phyloP scores from a whole-genome alignment of 2,329 filamentous ascomycete genomes.

The Coniochaeta hoffmannii region DNA sequence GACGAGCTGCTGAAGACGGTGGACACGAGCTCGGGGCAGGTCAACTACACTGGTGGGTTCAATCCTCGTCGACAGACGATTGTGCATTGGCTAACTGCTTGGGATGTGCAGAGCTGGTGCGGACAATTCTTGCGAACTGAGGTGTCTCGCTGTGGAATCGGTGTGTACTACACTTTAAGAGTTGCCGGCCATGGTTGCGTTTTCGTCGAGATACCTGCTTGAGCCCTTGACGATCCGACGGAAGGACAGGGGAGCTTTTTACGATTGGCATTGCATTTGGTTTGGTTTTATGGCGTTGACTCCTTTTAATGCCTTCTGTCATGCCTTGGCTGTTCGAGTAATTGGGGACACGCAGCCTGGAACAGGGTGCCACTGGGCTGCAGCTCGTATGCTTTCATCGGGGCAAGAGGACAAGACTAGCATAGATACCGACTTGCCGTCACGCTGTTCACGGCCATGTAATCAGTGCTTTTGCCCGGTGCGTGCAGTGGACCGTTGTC shows the following conservation, averaged over 20 bases:
- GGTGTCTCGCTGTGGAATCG: conserved; percentile 10
- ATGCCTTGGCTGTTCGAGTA: background rate
- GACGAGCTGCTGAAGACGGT: conserved; percentile 98
- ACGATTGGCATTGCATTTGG: conserved; percentile 5
- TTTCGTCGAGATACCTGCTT: background rate
- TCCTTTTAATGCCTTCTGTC: background rate
- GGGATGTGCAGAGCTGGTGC: conserved; percentile 59
- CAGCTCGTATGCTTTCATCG: background rate
- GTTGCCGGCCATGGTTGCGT: background rate
- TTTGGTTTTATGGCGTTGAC: conserved; percentile 1
- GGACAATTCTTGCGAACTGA: conserved; percentile 80
- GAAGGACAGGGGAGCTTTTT: conserved; percentile 6
- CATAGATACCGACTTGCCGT: background rate
- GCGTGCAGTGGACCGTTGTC: too few species aligned
- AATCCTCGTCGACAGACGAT: background rate
- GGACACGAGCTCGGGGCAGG: conserved; percentile 90
- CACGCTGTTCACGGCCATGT: background rate
- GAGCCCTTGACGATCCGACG: background rate
- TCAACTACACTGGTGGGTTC: conserved; percentile 85
- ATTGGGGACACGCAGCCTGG: background rate
- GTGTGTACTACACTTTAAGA: background rate
- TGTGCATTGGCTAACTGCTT: conserved; percentile 1
- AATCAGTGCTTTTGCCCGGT: too few species aligned
- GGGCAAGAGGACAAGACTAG: too few species aligned
- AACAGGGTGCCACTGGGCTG: background rate